Base-by-base conservation (phyloP, 2,329 filamentous ascomycete genomes). In the Leptographium galeiforme region DNA sequence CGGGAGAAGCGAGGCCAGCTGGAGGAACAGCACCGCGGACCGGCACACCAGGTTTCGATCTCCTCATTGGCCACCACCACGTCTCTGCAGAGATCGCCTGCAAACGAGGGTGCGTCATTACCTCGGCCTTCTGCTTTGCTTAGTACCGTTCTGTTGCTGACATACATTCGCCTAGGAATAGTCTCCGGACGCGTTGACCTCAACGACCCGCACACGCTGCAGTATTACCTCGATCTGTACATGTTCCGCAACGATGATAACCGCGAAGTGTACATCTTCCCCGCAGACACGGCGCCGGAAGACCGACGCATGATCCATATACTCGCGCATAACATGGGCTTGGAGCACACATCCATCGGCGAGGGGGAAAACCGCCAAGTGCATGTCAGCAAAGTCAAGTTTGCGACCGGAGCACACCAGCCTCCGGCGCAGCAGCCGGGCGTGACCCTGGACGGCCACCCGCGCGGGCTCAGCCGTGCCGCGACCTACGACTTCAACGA, bases 401-500 rank as follows among this genome's bases (percentile, higher is more conserved):
- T 73, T 57, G 52, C 56, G 8, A 54, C 58, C 53, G 55, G 57
- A 61, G 41, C 62, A 62, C 44, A 61, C 57, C 58, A 64, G 62
- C 68, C 77, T 41, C 70, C 76, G n/a, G 72, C 75, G 61, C 68
- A 83, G 72, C 73, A 83, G 25, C 75, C 79, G 1, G 82, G 82
- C 54, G 83, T 86, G 55, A 80, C 81, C 25, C 73, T 82, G 50
- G 88, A 95, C 58, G 81, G 86, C 53, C 84, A 89, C 61, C 84
- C 91, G 60, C 86, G 91, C 56, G 86, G 85, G 6, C 74, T 98
- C 39, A 95, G 89, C 71, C 85, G 93, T 57, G 90, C 93, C 16
- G 93, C 93, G n/a, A 97, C 93, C 2, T 95, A 94, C 60, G 93
- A 97, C 68, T 97, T 97, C 68, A 89, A 87, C 59, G 85, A 85